phyloP scores from a whole-genome alignment of 805 yeast genomes.

The Candida ulmi region DNA sequence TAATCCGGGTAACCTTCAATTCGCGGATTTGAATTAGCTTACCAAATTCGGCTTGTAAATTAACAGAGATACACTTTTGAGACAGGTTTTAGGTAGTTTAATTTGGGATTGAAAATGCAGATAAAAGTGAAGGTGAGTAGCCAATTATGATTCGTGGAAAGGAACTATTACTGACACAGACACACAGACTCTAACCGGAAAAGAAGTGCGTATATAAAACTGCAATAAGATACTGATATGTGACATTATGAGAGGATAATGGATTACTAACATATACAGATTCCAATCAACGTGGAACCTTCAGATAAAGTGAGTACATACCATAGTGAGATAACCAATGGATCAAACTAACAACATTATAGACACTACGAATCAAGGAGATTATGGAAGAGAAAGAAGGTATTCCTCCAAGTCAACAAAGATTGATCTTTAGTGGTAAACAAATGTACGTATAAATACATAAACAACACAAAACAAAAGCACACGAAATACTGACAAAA shows the following conservation, averaged over 20 bases:
- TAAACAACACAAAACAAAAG: background rate
- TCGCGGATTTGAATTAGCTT: too few relatives aligned
- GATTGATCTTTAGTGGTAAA: constrained; percentile 84
- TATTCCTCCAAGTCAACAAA: constrained; percentile 93
- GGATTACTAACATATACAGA: constrained; percentile 27
- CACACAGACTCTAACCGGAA: constrained; percentile 64
- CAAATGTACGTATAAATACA: constrained; percentile 57
- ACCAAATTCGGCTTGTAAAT: too few relatives aligned
- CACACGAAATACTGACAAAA: constrained; percentile 2
- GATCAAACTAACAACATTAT: background rate
- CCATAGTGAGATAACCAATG: too few relatives aligned
- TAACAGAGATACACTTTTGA: too few relatives aligned
- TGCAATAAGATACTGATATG: too few relatives aligned
- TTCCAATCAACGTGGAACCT: constrained; percentile 69
- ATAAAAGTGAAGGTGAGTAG: constrained; percentile 54
- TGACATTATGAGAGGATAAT: background rate
- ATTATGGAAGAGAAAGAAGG: constrained; percentile 95
- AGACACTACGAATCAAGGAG: constrained; percentile 74
- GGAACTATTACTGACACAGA: background rate
- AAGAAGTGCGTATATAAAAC: constrained; percentile 57
- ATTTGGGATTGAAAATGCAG: constrained; percentile 36
- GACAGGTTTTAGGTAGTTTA: background rate
- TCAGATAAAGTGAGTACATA: constrained; percentile 53
- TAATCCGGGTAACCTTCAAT: background rate
- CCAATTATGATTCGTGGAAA: background rate